Evolutionary conservation across 2,329 filamentous ascomycete genomes (phyloP).

Genomic region (Claviceps citrina): DNA sequence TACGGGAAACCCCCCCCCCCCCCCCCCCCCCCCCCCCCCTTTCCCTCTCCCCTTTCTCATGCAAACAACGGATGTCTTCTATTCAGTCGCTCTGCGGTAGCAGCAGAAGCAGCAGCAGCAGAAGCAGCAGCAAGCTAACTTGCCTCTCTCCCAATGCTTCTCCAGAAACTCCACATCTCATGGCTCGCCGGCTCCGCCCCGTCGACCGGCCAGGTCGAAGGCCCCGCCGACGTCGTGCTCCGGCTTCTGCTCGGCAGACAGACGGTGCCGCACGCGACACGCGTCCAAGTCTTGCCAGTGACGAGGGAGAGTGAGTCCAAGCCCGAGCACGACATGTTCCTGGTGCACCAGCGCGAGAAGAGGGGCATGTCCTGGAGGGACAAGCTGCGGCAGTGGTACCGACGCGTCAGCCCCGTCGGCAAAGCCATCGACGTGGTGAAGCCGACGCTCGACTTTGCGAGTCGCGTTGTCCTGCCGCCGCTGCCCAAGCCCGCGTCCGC

Average conservation of each 20-base stretch:
- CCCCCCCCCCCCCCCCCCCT: background rate
- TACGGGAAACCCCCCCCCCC: slow-evolving; percentile 8
- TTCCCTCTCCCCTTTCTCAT: background rate
- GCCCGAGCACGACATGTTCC: slow-evolving; percentile 6
- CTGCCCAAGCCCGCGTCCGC: background rate
- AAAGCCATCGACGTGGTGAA: background rate
- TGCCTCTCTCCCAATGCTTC: background rate
- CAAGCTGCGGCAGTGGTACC: slow-evolving; percentile 17
- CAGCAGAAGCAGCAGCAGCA: no score
- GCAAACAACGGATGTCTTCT: no score
- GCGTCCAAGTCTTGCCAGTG: slow-evolving; percentile 11
- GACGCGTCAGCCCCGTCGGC: slow-evolving; percentile 13
- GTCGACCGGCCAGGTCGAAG: slow-evolving; percentile 18
- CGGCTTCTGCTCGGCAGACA: slow-evolving; percentile 26
- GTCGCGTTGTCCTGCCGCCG: background rate
- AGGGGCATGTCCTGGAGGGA: slow-evolving; percentile 22
- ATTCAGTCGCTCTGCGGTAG: no score
- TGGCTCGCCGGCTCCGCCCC: slow-evolving; percentile 23
- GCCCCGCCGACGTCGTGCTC: slow-evolving; percentile 27
- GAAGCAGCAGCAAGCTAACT: no score
- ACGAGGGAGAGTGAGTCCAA: background rate
- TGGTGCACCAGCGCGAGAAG: slow-evolving; percentile 16
- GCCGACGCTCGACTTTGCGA: background rate
- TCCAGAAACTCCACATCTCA: slow-evolving; percentile 21
- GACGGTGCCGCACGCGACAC: background rate